A percentile compares a stretch with the other conserved stretches of the same genome.
Evolutionary conservation across 768 basidiomycete genomes (phyloP).

Genomic region (Mycena maculata): DNA sequence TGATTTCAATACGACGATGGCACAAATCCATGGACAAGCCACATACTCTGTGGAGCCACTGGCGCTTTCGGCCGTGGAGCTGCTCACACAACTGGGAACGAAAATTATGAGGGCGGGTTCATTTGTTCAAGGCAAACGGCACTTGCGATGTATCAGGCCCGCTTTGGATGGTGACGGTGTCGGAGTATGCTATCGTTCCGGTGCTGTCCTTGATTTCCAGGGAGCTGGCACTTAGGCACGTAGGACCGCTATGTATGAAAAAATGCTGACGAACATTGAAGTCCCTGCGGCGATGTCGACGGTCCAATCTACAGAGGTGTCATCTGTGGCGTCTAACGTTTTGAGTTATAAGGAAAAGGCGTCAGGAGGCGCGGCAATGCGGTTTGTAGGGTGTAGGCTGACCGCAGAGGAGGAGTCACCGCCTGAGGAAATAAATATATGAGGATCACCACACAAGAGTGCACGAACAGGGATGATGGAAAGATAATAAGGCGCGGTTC

Average conservation of each 20-base stretch:
- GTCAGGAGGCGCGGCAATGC: too few species aligned
- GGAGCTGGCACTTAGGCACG: conserved; percentile 52
- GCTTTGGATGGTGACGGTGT: conserved; percentile 56
- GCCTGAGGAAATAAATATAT: conserved; percentile 53
- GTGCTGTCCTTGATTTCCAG: conserved; percentile 67
- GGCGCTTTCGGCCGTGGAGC: background rate
- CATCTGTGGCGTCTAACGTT: conserved; percentile 59
- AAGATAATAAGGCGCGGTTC: conserved; percentile 67
- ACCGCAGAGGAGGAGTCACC: conserved; percentile 63
- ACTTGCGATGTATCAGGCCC: conserved; percentile 52
- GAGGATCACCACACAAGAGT: background rate
- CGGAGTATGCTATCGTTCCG: conserved; percentile 64
- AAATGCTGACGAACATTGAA: conserved; percentile 55
- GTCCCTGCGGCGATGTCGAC: conserved; percentile 60
- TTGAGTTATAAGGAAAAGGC: conserved; percentile 57
- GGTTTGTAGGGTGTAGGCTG: background rate
- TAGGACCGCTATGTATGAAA: background rate
- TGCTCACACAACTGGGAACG: background rate
- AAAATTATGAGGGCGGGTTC: background rate
- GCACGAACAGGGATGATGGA: conserved; percentile 69
- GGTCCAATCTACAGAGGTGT: conserved; percentile 62
- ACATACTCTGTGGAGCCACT: background rate
- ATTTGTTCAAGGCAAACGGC: background rate
- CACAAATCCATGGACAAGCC: too few species aligned
- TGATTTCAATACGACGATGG: too few species aligned